These are phyloP conservation scores for Diplodia intermedia DNA, from an alignment of 2,329 filamentous ascomycete genomes.

Conservation along the genomic window DNA sequence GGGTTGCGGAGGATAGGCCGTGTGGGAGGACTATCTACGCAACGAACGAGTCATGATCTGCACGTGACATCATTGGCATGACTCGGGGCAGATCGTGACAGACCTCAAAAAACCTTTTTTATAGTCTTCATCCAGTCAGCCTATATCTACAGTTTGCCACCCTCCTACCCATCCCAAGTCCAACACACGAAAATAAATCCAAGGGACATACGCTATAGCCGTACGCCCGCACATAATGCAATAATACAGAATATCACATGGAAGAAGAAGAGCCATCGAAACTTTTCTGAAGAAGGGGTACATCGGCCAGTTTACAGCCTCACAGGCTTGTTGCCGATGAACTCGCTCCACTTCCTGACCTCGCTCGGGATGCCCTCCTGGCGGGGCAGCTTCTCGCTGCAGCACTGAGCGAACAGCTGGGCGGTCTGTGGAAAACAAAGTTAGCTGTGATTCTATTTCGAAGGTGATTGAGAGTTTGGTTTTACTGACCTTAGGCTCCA, in stretches of 20 bases:
- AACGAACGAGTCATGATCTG: too few species aligned
- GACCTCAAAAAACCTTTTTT: background rate
- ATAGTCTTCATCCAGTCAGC: background rate
- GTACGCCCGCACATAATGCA: constrained; percentile 18
- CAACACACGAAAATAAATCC: background rate
- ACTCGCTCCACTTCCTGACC: constrained; percentile 94
- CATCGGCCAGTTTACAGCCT: background rate
- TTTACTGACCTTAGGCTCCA: constrained; percentile 88
- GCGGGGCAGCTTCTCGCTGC: constrained; percentile 94
- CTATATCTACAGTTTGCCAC: constrained; percentile 17
- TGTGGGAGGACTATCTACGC: too few species aligned
- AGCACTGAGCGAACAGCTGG: constrained; percentile 93
- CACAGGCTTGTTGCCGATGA: constrained; percentile 67
- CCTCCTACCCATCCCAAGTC: too few species aligned
- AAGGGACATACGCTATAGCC: constrained; percentile 5
- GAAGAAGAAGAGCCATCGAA: background rate
- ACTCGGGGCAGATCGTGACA: too few species aligned
- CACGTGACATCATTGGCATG: too few species aligned
- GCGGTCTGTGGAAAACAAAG: constrained; percentile 70
- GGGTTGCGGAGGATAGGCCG: too few species aligned
- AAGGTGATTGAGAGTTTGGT: background rate
- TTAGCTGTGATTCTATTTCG: constrained; percentile 5
- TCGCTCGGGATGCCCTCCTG: constrained; percentile 87
- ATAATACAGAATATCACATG: constrained; percentile 7
- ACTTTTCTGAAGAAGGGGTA: background rate